Base-by-base conservation (phyloP, 176 grass and related monocot genomes). In the Phragmites australis region DNA sequence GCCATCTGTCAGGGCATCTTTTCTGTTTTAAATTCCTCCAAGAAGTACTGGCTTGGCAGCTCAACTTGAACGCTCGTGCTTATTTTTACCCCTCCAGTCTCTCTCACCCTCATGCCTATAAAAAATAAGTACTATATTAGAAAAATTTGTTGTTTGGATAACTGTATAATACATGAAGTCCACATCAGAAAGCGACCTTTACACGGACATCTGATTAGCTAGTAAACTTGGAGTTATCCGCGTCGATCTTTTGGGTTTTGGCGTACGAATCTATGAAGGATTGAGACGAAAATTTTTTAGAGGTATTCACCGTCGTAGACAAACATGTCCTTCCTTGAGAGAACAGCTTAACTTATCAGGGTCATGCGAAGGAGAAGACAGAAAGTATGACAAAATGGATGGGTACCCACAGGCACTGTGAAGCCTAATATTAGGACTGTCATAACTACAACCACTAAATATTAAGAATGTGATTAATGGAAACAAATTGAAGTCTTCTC, bases 1-100 rank as follows among this genome's bases (percentile, higher is more conserved):
- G 30, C 43, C 70, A 42, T 4, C 30, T 70, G 74, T 70, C 74
- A 70, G 64, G 63, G 82, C 65, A 85, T 85, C 83, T 78, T 84
- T 64, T 85, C 7, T 51, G 23, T 78, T 85, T 78, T 52, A 62
- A 85, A 62, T 85, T 62, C 31, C 31, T 42, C 18, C 57, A 4
- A 51, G 41, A 47, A n/a, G 54, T 25, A 34, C 8, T 76, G 30
- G 2, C n/a, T 61, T 71, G 53, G 54, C 74, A 60, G 45, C 47
- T 30, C 64, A 51, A 61, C 65, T 22, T 85, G 44, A 43, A 22
- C 83, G 16, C 51, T 54, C 55, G 52, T 41, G 31, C 44, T 32
- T 26, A 65, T 65, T 30, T 70, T 17, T 51, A 54, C 18, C 70
- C 29, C 61, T 77, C 3, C 15, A 47, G 17, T 60, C 64, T 15